Conservation (phyloP, 2,329 filamentous ascomycete species). For the Fusarium sp. region DNA sequence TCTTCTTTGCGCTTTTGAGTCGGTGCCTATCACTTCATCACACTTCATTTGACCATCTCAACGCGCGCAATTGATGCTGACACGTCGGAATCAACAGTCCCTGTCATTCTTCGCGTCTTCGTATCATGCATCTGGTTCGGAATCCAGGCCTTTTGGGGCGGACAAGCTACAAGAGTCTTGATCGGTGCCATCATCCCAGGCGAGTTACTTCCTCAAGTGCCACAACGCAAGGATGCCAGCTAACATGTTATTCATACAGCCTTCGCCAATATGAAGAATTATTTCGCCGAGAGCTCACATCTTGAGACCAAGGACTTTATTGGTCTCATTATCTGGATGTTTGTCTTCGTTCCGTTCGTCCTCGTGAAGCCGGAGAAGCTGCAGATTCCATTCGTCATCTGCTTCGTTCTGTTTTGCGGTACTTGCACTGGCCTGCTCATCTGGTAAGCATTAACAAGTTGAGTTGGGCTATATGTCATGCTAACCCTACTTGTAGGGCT, state of each 20-base stretch:
- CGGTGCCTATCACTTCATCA: not conserved
- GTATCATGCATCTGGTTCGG: conserved; percentile 43
- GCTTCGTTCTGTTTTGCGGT: conserved; percentile 39
- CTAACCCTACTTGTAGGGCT: conserved; percentile 19
- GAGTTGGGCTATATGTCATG: not conserved
- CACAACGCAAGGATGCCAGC: not conserved
- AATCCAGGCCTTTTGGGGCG: conserved; percentile 45
- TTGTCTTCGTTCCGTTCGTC: conserved; percentile 31
- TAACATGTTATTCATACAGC: conserved; percentile 4
- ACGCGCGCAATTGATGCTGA: not conserved
- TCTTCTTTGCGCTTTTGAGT: not conserved
- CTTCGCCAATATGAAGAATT: conserved; percentile 39
- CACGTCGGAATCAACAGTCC: conserved; percentile 16
- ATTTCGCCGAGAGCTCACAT: conserved; percentile 36
- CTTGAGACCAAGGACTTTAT: conserved; percentile 43
- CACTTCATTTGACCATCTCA: not conserved
- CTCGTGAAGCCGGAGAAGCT: conserved; percentile 40
- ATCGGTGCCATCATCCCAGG: conserved; percentile 44
- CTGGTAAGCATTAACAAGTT: conserved; percentile 11
- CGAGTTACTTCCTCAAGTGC: not conserved
- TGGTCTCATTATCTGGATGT: conserved; percentile 41
- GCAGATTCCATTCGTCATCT: conserved; percentile 40
- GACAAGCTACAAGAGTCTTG: conserved; percentile 42
- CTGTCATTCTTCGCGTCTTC: conserved; percentile 42
- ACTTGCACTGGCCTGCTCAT: conserved; percentile 35